phyloP scores from a whole-genome alignment of 2,329 filamentous ascomycete species.

The Clonostachys rhizophaga region DNA sequence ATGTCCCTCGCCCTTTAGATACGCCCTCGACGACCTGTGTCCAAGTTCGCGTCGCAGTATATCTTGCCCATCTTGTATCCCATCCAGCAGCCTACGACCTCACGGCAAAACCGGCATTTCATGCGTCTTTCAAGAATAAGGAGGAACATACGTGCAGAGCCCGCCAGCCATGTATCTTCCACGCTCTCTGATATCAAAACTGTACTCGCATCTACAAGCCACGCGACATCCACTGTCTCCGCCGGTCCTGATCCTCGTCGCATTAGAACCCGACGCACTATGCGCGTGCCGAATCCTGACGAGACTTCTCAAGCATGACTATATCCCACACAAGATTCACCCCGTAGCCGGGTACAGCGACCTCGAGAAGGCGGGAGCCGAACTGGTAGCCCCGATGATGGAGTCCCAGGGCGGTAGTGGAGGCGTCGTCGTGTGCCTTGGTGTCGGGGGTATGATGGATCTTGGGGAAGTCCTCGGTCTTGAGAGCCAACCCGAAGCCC shows the following conservation, averaged over 20 bases:
- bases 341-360: constrained; percentile 91
- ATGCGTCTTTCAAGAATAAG: too few relatives aligned
- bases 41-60: too few relatives aligned
- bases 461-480: constrained; percentile 76
- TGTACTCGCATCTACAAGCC: constrained; percentile 84
- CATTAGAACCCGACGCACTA: constrained; percentile 90
- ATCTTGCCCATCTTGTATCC: too few relatives aligned
- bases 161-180: constrained; percentile 80
- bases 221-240: constrained; percentile 87
- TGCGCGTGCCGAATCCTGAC: constrained; percentile 95
- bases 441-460: constrained; percentile 88
- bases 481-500: constrained; percentile 56
- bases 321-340: constrained; percentile 95
- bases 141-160: constrained; percentile 16
- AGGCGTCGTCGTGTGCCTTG: constrained; percentile 86
- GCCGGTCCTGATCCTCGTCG: constrained; percentile 85
- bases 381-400: constrained; percentile 83
- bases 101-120: too few relatives aligned
- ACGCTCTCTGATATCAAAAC: constrained; percentile 79
- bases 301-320: constrained; percentile 91
- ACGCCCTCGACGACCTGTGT: neutral
- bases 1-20: neutral
- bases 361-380: constrained; percentile 71
- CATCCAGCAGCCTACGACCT: too few relatives aligned
- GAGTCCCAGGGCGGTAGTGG: constrained; percentile 77